A percentile compares a stretch with the other conserved stretches of the same genome.
Conservation (phyloP, 768 basidiomycete species). For the Gymnopilus dilepis region DNA sequence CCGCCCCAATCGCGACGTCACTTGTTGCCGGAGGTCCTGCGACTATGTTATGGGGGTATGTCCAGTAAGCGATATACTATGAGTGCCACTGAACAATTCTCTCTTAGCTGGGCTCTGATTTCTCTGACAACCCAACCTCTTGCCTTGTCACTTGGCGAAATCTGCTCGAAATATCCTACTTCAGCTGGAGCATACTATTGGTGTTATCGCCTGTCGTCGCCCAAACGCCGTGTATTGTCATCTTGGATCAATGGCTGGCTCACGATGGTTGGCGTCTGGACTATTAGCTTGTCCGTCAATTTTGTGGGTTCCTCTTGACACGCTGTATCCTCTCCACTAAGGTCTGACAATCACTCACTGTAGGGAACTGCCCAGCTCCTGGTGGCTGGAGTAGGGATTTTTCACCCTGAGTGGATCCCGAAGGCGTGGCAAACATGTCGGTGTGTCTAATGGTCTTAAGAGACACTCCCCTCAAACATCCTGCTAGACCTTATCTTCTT, state of each 20-base stretch:
- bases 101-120: constrained; percentile 54
- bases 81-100: neutral
- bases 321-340: neutral
- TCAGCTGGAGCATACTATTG: constrained; percentile 71
- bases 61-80: neutral
- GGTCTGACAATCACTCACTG: neutral
- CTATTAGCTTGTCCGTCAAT: constrained; percentile 65
- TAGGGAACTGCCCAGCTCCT: constrained; percentile 64
- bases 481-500: constrained; percentile 58
- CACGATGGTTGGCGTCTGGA: constrained; percentile 73
- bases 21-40: constrained; percentile 60
- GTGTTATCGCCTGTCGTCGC: constrained; percentile 64
- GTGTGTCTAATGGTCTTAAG: constrained; percentile 13
- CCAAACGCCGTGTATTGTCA: constrained; percentile 52
- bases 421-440: constrained; percentile 66
- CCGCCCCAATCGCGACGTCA: constrained; percentile 60
- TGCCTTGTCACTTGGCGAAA: constrained; percentile 61
- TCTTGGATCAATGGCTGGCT: constrained; percentile 77
- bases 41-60: constrained; percentile 63
- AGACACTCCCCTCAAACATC: no score
- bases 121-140: constrained; percentile 52
- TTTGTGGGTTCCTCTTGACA: constrained; percentile 45
- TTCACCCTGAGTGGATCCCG: constrained; percentile 60
- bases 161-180: constrained; percentile 64
- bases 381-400: constrained; percentile 63